Evolutionary conservation across 768 basidiomycete genomes (phyloP).

Genomic region (Rhodotorula babjevae): DNA sequence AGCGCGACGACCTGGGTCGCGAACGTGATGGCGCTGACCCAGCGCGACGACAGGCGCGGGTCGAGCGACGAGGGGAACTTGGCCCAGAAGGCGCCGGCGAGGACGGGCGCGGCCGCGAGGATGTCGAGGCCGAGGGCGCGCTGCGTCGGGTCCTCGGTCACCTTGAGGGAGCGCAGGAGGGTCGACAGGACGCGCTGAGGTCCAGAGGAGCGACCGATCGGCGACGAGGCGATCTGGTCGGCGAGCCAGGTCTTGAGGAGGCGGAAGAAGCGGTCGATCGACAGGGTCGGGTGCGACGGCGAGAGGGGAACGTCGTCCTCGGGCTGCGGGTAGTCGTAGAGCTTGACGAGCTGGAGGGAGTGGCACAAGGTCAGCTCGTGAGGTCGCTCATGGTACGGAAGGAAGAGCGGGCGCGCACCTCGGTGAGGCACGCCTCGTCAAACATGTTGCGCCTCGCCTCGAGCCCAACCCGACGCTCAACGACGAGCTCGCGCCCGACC

Average conservation of each 20-base stretch:
- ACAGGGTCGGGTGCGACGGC: conserved; percentile 26
- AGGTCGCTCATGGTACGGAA: background rate
- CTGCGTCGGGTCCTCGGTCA: conserved; percentile 81
- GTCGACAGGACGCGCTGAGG: conserved; percentile 74
- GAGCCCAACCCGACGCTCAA: conserved; percentile 58
- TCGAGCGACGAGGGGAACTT: conserved; percentile 56
- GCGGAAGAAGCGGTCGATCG: conserved; percentile 34
- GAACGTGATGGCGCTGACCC: conserved; percentile 84
- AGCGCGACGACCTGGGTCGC: conserved; percentile 72
- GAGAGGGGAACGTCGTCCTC: conserved; percentile 49
- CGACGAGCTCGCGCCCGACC: conserved; percentile 53
- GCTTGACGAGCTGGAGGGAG: conserved; percentile 31
- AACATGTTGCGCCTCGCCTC: conserved; percentile 65
- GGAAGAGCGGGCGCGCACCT: background rate
- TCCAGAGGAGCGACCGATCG: conserved; percentile 14
- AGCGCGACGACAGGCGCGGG: conserved; percentile 78
- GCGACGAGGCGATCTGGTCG: conserved; percentile 55
- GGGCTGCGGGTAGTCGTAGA: conserved; percentile 46
- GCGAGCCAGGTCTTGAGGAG: conserved; percentile 47
- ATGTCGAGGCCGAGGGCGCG: conserved; percentile 79
- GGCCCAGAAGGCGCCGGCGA: conserved; percentile 38
- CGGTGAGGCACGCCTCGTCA: conserved; percentile 53
- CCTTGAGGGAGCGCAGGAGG: conserved; percentile 66
- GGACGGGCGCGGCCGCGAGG: conserved; percentile 46
- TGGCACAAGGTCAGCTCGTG: background rate